These are phyloP conservation scores for Mycena filopes DNA, from an alignment of 768 basidiomycete genomes.

Conservation along the genomic window DNA sequence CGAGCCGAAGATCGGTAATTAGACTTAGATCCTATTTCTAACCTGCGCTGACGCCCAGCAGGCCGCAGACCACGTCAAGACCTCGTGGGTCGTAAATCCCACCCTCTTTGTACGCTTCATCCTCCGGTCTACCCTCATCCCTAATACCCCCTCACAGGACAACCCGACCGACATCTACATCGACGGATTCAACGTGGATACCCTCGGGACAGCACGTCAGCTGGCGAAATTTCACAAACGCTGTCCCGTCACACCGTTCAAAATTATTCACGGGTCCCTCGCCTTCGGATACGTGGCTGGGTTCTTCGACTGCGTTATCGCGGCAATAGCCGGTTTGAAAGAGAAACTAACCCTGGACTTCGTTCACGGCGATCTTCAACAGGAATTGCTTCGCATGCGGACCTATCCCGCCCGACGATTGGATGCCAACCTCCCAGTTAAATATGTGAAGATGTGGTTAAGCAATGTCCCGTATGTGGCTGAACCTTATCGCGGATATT, in stretches of 20 bases:
- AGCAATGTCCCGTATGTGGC: conserved; percentile 13
- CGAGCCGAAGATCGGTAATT: background rate
- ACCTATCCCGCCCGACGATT: background rate
- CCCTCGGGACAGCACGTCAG: background rate
- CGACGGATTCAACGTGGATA: background rate
- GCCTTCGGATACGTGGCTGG: background rate
- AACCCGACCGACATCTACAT: background rate
- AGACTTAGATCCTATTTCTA: background rate
- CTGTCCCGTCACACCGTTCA: background rate
- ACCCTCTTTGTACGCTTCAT: background rate
- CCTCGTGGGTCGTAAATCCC: conserved; percentile 8
- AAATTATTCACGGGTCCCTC: background rate
- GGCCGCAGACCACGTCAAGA: conserved; percentile 5
- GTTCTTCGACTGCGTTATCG: conserved; percentile 2
- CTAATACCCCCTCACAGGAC: background rate
- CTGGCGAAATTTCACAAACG: background rate
- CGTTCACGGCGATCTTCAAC: conserved; percentile 1
- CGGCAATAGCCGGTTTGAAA: background rate
- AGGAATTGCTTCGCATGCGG: background rate
- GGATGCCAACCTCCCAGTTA: background rate
- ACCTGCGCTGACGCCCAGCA: background rate
- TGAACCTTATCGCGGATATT: background rate
- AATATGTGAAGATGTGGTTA: background rate
- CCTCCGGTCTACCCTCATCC: background rate
- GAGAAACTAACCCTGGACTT: background rate